A percentile compares a stretch with the other conserved stretches of the same genome.
phyloP scores from a whole-genome alignment of 2,329 filamentous ascomycete species.

The Claviceps maximensis region DNA sequence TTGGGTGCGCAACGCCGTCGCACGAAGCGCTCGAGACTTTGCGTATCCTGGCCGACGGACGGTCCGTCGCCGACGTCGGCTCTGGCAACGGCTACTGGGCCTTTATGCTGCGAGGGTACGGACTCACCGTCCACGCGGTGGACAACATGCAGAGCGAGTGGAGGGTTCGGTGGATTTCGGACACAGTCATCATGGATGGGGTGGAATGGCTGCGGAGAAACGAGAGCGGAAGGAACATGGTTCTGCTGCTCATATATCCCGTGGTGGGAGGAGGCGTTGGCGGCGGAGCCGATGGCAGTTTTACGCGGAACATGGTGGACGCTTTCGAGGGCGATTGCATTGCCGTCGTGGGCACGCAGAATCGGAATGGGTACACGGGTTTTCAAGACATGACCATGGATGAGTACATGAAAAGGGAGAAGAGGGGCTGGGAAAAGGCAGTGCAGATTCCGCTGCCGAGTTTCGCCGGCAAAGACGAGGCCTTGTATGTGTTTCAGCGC shows the following conservation, averaged over 20 bases:
- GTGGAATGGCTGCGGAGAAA: slow-evolving; percentile 40
- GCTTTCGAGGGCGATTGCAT: slow-evolving; percentile 51
- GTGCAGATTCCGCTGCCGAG: slow-evolving; percentile 56
- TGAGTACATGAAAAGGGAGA: slow-evolving; percentile 49
- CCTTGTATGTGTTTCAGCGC: slow-evolving; percentile 51
- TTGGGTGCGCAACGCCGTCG: slow-evolving; percentile 57
- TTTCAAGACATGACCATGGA: slow-evolving; percentile 52
- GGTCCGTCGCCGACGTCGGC: slow-evolving; percentile 51
- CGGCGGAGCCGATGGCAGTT: slow-evolving; percentile 46
- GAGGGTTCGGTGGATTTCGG: slow-evolving; percentile 53
- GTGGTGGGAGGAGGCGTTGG: slow-evolving; percentile 52
- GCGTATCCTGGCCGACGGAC: slow-evolving; percentile 37
- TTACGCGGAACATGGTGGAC: slow-evolving; percentile 48
- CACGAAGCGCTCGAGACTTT: slow-evolving; percentile 53
- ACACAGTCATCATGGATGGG: slow-evolving; percentile 52
- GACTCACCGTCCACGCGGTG: slow-evolving; percentile 42
- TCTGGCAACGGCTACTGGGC: slow-evolving; percentile 67
- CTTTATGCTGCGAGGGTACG: slow-evolving; percentile 51
- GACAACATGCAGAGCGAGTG: slow-evolving; percentile 58
- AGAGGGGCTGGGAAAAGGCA: slow-evolving; percentile 43
- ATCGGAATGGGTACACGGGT: slow-evolving; percentile 59
- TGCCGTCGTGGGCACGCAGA: slow-evolving; percentile 63
- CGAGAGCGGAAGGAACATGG: slow-evolving; percentile 35
- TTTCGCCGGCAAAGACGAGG: slow-evolving; percentile 68
- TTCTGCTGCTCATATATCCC: slow-evolving; percentile 61